These are phyloP conservation scores for Acanthamoeba sp. DNA, from an alignment of 208 protist genomes.

Conservation along the genomic window DNA sequence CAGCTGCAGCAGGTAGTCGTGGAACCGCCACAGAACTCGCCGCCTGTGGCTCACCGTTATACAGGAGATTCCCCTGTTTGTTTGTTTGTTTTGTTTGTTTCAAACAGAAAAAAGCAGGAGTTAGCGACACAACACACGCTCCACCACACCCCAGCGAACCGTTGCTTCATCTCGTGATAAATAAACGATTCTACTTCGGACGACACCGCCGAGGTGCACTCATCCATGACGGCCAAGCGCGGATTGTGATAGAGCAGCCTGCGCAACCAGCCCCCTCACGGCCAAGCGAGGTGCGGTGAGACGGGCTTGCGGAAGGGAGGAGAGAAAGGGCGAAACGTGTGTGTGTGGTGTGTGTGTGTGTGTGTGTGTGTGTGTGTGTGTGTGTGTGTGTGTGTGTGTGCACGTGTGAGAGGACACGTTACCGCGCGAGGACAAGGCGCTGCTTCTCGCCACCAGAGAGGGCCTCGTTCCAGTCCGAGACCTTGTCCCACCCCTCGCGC, in stretches of 20 bases:
- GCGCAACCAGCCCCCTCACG: too few species aligned
- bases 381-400: too few species aligned
- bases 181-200: slow-evolving; percentile 84
- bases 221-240: slow-evolving; percentile 84
- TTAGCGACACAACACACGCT: background rate
- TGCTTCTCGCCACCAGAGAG: slow-evolving; percentile 86
- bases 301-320: background rate
- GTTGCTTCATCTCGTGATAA: slow-evolving; percentile 65
- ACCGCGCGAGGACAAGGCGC: slow-evolving; percentile 60
- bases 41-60: background rate
- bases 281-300: background rate
- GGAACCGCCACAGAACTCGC: slow-evolving; percentile 18
- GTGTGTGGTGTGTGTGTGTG: too few species aligned
- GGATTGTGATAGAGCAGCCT: slow-evolving; percentile 83
- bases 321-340: too few species aligned
- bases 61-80: slow-evolving; percentile 3
- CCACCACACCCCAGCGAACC: background rate
- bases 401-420: too few species aligned
- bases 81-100: too few species aligned
- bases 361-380: too few species aligned
- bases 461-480: slow-evolving; percentile 36
- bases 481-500: slow-evolving; percentile 21
- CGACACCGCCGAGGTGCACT: slow-evolving; percentile 83
- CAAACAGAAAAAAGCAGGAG: background rate
- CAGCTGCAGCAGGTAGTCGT: slow-evolving; percentile 21